Evolutionary conservation across 2,329 filamentous ascomycete genomes (phyloP).

Genomic region (Leptographium galeiforme): DNA sequence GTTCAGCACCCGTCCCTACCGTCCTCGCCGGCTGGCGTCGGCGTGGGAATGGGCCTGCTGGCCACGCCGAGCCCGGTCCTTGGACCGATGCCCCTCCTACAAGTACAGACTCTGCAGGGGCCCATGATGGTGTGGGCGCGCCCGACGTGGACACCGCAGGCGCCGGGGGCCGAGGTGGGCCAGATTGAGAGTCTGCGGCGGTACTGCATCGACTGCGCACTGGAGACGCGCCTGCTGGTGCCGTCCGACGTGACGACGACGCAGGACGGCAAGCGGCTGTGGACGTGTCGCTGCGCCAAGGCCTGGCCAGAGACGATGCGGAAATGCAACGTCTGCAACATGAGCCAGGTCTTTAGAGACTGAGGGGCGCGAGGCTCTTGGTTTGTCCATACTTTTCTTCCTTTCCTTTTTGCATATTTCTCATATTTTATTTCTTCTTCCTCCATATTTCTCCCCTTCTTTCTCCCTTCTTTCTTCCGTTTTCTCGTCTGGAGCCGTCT

Average conservation of each 20-base stretch:
- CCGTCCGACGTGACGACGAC: conserved; percentile 6
- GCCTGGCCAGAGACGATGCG: neutral
- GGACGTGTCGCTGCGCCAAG: conserved; percentile 9
- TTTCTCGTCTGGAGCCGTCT: neutral
- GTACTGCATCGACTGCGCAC: conserved; percentile 12
- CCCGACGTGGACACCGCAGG: conserved; percentile 2
- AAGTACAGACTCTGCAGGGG: neutral
- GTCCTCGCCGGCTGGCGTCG: neutral
- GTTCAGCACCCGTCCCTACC: conserved; percentile 3
- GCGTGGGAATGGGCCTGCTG: neutral
- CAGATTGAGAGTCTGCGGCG: conserved; percentile 10
- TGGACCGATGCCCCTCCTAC: neutral
- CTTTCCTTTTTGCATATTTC: too few relatives aligned
- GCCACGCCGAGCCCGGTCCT: neutral
- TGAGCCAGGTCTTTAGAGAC: conserved; percentile 6
- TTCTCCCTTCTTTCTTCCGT: neutral
- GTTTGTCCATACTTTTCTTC: neutral
- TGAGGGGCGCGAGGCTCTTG: neutral
- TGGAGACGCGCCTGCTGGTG: conserved; percentile 4
- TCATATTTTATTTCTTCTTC: too few relatives aligned
- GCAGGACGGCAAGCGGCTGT: neutral
- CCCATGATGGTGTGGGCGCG: neutral
- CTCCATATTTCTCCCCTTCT: neutral
- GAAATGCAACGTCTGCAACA: conserved; percentile 6
- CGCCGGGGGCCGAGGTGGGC: conserved; percentile 8